phyloP scores from a whole-genome alignment of 1,139 yeast genomes.

The Yamadazyma triangularis region DNA sequence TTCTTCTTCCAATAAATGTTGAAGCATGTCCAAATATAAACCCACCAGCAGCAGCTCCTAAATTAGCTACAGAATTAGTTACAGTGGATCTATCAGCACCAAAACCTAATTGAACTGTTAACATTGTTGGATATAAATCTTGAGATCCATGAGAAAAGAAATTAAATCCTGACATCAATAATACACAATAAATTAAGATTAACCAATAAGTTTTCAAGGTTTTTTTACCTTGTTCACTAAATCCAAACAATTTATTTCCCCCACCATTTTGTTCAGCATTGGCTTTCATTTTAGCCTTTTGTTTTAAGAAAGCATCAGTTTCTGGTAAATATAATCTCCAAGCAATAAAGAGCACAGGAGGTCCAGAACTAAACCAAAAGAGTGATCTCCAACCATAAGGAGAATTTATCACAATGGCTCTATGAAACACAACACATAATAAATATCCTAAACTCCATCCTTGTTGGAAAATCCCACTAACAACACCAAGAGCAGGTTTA shows the following conservation, averaged over 20 bases:
- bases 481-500: slow-evolving; percentile 32
- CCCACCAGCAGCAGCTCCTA: slow-evolving; percentile 38
- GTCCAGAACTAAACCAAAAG: slow-evolving; percentile 43
- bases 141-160: slow-evolving; percentile 39
- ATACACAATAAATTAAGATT: slow-evolving; percentile 28
- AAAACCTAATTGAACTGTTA: slow-evolving; percentile 25
- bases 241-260: slow-evolving; percentile 9
- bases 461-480: slow-evolving; percentile 39
- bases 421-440: slow-evolving; percentile 37
- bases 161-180: slow-evolving; percentile 43
- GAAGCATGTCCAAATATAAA: slow-evolving; percentile 31
- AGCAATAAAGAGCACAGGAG: slow-evolving; percentile 31
- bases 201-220: slow-evolving; percentile 36
- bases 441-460: slow-evolving; percentile 44
- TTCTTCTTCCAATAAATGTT: slow-evolving; percentile 33
- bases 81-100: slow-evolving; percentile 29
- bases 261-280: slow-evolving; percentile 8
- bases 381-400: slow-evolving; percentile 35
- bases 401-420: slow-evolving; percentile 34
- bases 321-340: slow-evolving; percentile 37
- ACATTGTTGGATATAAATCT: slow-evolving; percentile 36
- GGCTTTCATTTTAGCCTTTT: slow-evolving; percentile 17
- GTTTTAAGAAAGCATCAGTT: slow-evolving; percentile 31
- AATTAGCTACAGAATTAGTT: slow-evolving; percentile 33
- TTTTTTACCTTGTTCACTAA: slow-evolving; percentile 18